These are phyloP conservation scores for Penicillium egyptiacum DNA, from an alignment of 495 filamentous ascomycete genomes.

Conservation along the genomic window DNA sequence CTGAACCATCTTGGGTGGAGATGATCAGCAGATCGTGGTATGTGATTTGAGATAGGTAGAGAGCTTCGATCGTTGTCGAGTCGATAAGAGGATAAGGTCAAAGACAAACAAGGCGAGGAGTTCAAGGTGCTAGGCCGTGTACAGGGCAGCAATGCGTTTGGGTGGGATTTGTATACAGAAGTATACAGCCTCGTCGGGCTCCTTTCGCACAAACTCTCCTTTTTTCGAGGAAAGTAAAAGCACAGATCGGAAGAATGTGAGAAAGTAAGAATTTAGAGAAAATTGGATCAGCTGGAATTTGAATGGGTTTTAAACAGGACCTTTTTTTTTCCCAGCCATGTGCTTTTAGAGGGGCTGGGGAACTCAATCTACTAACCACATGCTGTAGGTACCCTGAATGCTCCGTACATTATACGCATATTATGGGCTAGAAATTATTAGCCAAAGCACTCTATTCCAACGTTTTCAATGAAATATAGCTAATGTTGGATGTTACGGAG, in stretches of 20 bases:
- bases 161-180: constrained; percentile 8
- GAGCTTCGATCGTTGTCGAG: background rate
- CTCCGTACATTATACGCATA: background rate
- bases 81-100: background rate
- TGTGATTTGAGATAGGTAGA: background rate
- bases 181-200: constrained; percentile 9
- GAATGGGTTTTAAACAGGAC: constrained; percentile 20
- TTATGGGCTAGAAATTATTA: background rate
- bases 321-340: constrained; percentile 29
- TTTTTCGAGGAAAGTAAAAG: background rate
- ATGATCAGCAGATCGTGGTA: constrained; percentile 4
- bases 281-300: constrained; percentile 15
- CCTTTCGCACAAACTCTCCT: background rate
- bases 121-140: background rate
- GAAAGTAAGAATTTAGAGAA: constrained; percentile 6
- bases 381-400: background rate
- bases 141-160: constrained; percentile 8
- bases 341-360: constrained; percentile 30
- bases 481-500: no score
- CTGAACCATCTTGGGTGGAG: constrained; percentile 51
- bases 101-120: background rate
- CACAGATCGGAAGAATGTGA: constrained; percentile 11
- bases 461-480: background rate
- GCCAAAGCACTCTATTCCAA: background rate
- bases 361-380: background rate